Conservation (phyloP, 2,329 filamentous ascomycete genomes). For the Grosmannia clavigera region DNA sequence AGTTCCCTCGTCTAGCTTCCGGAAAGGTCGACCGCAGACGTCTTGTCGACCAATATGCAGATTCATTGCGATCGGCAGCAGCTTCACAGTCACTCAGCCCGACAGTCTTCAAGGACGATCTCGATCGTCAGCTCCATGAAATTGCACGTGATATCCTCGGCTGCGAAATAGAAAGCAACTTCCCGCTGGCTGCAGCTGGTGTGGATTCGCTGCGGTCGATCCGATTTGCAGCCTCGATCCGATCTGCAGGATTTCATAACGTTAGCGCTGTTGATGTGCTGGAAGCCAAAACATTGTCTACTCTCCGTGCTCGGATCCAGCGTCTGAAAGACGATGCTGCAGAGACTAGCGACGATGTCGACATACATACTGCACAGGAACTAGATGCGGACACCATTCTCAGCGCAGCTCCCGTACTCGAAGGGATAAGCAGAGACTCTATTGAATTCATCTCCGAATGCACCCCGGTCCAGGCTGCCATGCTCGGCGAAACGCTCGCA, state of each 20-base stretch:
- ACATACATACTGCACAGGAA: not conserved
- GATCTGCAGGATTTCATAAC: constrained; percentile 36
- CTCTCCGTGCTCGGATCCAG: constrained; percentile 12
- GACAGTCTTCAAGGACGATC: constrained; percentile 15
- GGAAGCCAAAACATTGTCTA: constrained; percentile 31
- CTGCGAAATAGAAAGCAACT: constrained; percentile 14
- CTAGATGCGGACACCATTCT: not conserved
- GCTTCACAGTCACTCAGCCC: not conserved
- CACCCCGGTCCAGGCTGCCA: constrained; percentile 63
- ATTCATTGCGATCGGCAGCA: not conserved
- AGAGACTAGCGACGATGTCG: not conserved
- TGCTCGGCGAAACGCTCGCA: constrained; percentile 62
- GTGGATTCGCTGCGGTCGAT: constrained; percentile 31
- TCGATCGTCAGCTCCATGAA: constrained; percentile 23
- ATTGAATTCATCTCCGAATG: constrained; percentile 31
- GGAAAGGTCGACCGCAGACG: constrained; percentile 68
- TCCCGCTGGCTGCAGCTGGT: constrained; percentile 21
- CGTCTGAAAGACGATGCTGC: not conserved
- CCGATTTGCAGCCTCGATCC: constrained; percentile 49
- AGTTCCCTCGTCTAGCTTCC: constrained; percentile 65
- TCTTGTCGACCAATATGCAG: constrained; percentile 42
- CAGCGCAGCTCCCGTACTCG: constrained; percentile 7
- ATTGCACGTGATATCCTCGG: constrained; percentile 18
- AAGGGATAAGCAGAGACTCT: not conserved
- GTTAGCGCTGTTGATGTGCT: constrained; percentile 51